Conservation (phyloP, 139 green algal species). For the Tetraselmis chui region DNA sequence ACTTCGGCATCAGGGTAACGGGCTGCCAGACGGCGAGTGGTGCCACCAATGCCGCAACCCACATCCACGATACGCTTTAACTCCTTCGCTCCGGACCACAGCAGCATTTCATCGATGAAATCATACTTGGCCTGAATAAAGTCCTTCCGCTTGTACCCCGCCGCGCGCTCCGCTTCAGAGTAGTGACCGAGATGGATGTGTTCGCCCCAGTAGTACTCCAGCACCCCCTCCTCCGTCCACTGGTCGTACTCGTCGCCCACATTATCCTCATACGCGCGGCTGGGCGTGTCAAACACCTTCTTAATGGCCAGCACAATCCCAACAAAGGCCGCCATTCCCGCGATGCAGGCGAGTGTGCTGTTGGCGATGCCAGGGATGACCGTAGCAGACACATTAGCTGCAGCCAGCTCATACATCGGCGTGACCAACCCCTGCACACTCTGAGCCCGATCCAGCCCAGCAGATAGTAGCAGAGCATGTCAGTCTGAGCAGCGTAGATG, state of each 20-base stretch:
- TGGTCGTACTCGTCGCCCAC: slow-evolving; percentile 90
- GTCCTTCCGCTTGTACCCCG: slow-evolving; percentile 77
- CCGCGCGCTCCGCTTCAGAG: slow-evolving; percentile 57
- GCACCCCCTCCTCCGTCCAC: slow-evolving; percentile 83
- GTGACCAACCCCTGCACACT: too few relatives aligned
- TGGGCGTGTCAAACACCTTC: slow-evolving; percentile 63
- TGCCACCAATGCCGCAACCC: slow-evolving; percentile 90
- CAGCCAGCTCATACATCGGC: neutral
- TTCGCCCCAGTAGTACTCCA: slow-evolving; percentile 91
- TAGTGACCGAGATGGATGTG: slow-evolving; percentile 96
- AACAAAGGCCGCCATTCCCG: neutral
- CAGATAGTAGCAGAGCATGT: too few relatives aligned
- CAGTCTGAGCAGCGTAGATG: too few relatives aligned
- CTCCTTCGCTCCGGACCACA: slow-evolving; percentile 34
- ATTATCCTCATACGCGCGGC: slow-evolving; percentile 71
- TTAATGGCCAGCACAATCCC: slow-evolving; percentile 31
- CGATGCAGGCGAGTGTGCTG: neutral
- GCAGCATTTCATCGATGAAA: slow-evolving; percentile 85
- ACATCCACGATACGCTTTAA: slow-evolving; percentile 77
- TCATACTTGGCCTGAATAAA: slow-evolving; percentile 89
- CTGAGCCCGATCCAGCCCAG: too few relatives aligned
- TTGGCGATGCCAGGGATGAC: neutral
- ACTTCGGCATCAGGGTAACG: slow-evolving; percentile 64
- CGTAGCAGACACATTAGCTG: neutral
- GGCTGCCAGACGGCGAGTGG: slow-evolving; percentile 69